A percentile compares a stretch with the other conserved stretches of the same genome.
phyloP scores from a whole-genome alignment of 805 yeast species.

The Suhomyces canberraensis region DNA sequence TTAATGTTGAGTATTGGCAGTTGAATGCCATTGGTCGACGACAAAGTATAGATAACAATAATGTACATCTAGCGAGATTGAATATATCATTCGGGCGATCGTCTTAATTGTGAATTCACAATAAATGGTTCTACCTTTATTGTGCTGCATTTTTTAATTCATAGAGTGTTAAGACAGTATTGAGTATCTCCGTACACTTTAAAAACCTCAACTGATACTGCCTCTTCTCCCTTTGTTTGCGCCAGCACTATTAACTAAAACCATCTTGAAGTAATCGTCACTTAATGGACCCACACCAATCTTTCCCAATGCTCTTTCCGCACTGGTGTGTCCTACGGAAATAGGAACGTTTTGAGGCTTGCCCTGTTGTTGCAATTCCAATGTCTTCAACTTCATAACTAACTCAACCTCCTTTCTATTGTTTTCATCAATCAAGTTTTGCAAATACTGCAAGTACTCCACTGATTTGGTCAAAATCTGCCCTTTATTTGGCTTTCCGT shows the following conservation, averaged over 20 bases:
- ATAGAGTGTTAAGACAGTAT: too few relatives aligned
- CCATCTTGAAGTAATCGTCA: slow-evolving; percentile 26
- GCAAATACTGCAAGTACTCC: slow-evolving; percentile 64
- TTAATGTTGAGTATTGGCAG: too few relatives aligned
- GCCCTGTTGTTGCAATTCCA: slow-evolving; percentile 45
- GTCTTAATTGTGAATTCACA: too few relatives aligned
- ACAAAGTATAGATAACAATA: too few relatives aligned
- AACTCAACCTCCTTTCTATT: slow-evolving; percentile 78
- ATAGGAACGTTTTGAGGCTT: slow-evolving; percentile 41
- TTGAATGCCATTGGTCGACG: too few relatives aligned
- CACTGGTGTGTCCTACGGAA: slow-evolving; percentile 59
- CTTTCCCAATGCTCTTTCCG: slow-evolving; percentile 69
- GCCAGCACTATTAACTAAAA: slow-evolving; percentile 11
- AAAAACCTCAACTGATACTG: slow-evolving; percentile 4
- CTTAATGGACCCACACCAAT: slow-evolving; percentile 84
- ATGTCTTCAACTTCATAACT: slow-evolving; percentile 53
- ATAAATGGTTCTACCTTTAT: too few relatives aligned
- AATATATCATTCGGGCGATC: too few relatives aligned
- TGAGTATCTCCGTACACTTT: too few relatives aligned
- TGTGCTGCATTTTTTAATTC: too few relatives aligned
- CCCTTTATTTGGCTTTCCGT: slow-evolving; percentile 83
- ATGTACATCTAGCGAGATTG: too few relatives aligned
- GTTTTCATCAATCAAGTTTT: slow-evolving; percentile 70
- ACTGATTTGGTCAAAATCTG: slow-evolving; percentile 74
- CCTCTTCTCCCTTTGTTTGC: slow-evolving; percentile 10